Evolutionary conservation across 2,329 filamentous ascomycete species (phyloP), one percentile per base, ranked within the genome.

Genomic region (Knufia fluminis): DNA sequence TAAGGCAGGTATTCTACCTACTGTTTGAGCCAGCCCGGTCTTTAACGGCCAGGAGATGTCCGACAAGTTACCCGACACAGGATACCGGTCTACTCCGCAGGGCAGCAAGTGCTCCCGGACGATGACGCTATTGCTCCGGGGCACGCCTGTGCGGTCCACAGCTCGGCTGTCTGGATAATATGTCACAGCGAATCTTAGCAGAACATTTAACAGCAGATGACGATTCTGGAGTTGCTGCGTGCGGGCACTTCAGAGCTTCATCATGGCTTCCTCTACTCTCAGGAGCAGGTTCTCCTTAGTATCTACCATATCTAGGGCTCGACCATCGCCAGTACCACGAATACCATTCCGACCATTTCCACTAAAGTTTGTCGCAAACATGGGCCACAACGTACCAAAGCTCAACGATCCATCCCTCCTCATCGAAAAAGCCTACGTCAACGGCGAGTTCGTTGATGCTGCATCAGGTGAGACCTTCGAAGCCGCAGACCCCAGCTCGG

Each of bases 401-500:
- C 79, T 91, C 61, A 86, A 82, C 62, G 86, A 91, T 59, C 78
- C 79, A 31, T 86, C 84, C 20, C 78, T 98, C 52, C 79, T 97
- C 61, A 96, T 94, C 72, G 80, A 83, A 59, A 79, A 90, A 64
- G 71, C 81, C 61, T 96, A 91, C 64, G 82, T 97, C 62, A 91
- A 98, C 65, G 92, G 92, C 62, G 78, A 94, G 77, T 98, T 90
- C 86, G 79, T 94, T 54, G 76, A 78, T 59, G 86, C 91, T 59
- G 79, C 81, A 62, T 94, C 88, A 1, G 87, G 88, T 63, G 82
- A 94, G 77, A 95, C 88, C 40, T 98, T 97, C 67, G 83, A 92
- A 65, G 86, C 96, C 52, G 75, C 79, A 56, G 89, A 98, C 66
- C 92, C 92, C 7, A 82, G 88, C 2, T 87, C 87, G 8, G 86